A percentile compares a stretch with the other conserved stretches of the same genome.
Evolutionary conservation across 768 basidiomycete species (phyloP).

Genomic region (Gelatoporia subvermispora): DNA sequence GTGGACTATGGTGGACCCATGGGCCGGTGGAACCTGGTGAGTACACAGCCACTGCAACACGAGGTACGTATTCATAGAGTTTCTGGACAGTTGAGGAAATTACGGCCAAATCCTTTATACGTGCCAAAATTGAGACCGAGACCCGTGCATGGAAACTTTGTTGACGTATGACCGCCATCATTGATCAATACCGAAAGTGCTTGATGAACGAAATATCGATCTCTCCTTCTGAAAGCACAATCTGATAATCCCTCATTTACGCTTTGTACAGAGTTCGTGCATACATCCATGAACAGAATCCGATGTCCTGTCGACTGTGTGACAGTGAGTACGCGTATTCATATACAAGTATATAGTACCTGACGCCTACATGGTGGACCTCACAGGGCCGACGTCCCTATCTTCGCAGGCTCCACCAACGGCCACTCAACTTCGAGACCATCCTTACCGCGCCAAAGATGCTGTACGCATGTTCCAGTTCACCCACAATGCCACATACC

Average conservation of each 20-base stretch:
- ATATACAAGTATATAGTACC: background rate
- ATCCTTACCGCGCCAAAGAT: slow-evolving; percentile 91
- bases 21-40: slow-evolving; percentile 80
- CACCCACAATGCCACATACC: slow-evolving; percentile 89
- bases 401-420: slow-evolving; percentile 92
- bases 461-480: slow-evolving; percentile 83
- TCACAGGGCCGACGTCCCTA: slow-evolving; percentile 90
- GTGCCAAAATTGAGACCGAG: slow-evolving; percentile 74
- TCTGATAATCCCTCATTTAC: slow-evolving; percentile 88
- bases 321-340: slow-evolving; percentile 50
- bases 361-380: slow-evolving; percentile 67
- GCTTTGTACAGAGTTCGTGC: slow-evolving; percentile 93
- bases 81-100: slow-evolving; percentile 55
- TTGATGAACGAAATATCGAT: slow-evolving; percentile 40
- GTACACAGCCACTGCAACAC: slow-evolving; percentile 20
- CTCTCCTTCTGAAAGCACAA: slow-evolving; percentile 92
- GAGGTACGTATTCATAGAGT: background rate
- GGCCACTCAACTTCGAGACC: slow-evolving; percentile 99
- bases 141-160: slow-evolving; percentile 81
- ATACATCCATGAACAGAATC: slow-evolving; percentile 98
- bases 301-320: slow-evolving; percentile 96
- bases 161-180: slow-evolving; percentile 58
- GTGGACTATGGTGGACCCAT: slow-evolving; percentile 92
- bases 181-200: background rate
- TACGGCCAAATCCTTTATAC: slow-evolving; percentile 75